Percentiles rank a stretch among this genome's conserved stretches.
phyloP scores from a whole-genome alignment of 805 yeast species.

The Nakazawaea wickerhamii region DNA sequence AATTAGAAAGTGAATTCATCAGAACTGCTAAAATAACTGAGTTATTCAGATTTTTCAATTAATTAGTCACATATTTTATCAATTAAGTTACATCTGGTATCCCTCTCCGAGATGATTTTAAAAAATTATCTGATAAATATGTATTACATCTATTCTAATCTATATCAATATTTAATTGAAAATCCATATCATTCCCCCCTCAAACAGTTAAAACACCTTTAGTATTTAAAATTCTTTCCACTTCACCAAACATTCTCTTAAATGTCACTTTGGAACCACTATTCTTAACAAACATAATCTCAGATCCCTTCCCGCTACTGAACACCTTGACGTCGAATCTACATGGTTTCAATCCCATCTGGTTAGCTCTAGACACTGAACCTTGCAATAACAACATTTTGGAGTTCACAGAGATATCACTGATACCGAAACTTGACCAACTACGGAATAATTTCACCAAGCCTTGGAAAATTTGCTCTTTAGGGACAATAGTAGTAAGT shows the following conservation, averaged over 20 bases:
- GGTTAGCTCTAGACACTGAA: constrained; percentile 53
- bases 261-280: constrained; percentile 65
- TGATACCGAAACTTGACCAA: constrained; percentile 70
- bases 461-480: constrained; percentile 59
- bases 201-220: constrained; percentile 47
- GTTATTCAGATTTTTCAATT: too few species aligned
- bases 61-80: too few species aligned
- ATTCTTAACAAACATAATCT: constrained; percentile 52
- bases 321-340: constrained; percentile 52
- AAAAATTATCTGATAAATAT: too few species aligned
- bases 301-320: constrained; percentile 43
- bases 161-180: too few species aligned
- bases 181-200: neutral
- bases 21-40: too few species aligned
- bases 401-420: constrained; percentile 43
- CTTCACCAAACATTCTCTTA: constrained; percentile 52
- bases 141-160: too few species aligned
- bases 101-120: too few species aligned
- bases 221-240: constrained; percentile 57
- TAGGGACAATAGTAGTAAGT: constrained; percentile 30
- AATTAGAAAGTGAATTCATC: too few species aligned
- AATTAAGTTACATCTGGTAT: too few species aligned
- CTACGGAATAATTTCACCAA: constrained; percentile 54
- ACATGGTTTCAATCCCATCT: constrained; percentile 58
- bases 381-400: constrained; percentile 48